These are phyloP conservation scores for Drechslera avenae DNA, from an alignment of 2,329 filamentous ascomycete species.

Conservation along the genomic window DNA sequence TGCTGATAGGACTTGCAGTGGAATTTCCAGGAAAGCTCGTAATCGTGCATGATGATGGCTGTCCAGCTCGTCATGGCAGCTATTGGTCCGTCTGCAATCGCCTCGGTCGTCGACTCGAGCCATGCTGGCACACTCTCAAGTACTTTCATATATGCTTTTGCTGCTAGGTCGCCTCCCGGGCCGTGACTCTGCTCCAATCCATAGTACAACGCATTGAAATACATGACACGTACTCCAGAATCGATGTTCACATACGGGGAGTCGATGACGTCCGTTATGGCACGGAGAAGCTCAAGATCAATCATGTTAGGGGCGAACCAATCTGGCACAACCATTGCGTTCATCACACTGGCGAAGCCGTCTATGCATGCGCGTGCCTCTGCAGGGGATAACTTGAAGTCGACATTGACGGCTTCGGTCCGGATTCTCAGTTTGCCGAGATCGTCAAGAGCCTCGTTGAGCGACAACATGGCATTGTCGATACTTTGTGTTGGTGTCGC, in stretches of 20 bases:
- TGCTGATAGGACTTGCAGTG: constrained; percentile 36
- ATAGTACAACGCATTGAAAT: constrained; percentile 36
- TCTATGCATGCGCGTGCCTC: constrained; percentile 30
- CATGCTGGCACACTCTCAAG: constrained; percentile 36
- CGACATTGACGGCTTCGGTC: constrained; percentile 15
- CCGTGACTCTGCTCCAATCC: constrained; percentile 26
- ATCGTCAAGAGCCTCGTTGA: constrained; percentile 36
- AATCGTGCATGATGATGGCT: constrained; percentile 33
- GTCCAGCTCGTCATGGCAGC: constrained; percentile 33
- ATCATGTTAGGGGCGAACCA: constrained; percentile 14
- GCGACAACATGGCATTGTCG: constrained; percentile 33
- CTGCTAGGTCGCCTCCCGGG: constrained; percentile 15
- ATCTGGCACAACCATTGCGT: constrained; percentile 27
- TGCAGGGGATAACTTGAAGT: constrained; percentile 21
- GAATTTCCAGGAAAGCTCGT: constrained; percentile 38
- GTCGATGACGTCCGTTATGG: constrained; percentile 30
- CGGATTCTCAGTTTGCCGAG: constrained; percentile 33
- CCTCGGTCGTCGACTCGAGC: constrained; percentile 23
- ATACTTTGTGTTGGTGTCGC: constrained; percentile 27
- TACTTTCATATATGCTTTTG: constrained; percentile 33
- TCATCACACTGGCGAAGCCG: constrained; percentile 22
- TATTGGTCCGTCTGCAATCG: constrained; percentile 27
- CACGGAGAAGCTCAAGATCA: constrained; percentile 25
- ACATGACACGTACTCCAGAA: constrained; percentile 31
- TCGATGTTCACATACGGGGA: constrained; percentile 37